Evolutionary conservation across 139 green algal genomes (phyloP).

Genomic region (Chloropicon primus): DNA sequence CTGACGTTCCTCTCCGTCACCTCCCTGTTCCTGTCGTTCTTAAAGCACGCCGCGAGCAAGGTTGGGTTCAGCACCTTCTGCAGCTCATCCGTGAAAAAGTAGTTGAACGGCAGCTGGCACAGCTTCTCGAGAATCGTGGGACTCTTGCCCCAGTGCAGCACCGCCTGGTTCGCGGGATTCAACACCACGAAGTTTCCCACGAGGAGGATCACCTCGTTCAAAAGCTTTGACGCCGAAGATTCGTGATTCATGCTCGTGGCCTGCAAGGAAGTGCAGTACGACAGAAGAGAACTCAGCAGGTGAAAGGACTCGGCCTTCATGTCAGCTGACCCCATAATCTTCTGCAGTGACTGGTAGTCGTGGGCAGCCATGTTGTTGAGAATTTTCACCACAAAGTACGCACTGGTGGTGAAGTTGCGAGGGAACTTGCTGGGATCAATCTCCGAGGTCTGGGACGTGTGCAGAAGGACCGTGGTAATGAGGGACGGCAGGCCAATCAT

Average conservation of each 20-base stretch:
- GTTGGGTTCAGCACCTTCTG: constrained; percentile 27
- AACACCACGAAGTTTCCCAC: constrained; percentile 27
- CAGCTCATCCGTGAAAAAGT: constrained; percentile 18
- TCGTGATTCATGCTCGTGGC: background rate
- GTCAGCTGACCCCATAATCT: constrained; percentile 23
- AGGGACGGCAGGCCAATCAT: constrained; percentile 42
- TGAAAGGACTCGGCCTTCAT: constrained; percentile 39
- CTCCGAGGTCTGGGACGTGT: constrained; percentile 30
- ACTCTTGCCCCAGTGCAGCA: constrained; percentile 37
- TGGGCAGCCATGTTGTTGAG: constrained; percentile 13
- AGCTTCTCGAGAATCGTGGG: constrained; percentile 26
- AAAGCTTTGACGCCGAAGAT: constrained; percentile 14
- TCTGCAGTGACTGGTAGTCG: constrained; percentile 32
- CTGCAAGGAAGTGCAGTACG: constrained; percentile 30
- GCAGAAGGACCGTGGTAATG: constrained; percentile 45
- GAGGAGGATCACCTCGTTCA: constrained; percentile 39
- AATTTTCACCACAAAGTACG: constrained; percentile 2
- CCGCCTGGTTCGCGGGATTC: constrained; percentile 21
- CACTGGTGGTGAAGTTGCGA: constrained; percentile 26
- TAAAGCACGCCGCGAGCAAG: constrained; percentile 25
- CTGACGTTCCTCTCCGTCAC: constrained; percentile 17
- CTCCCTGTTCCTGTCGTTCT: constrained; percentile 20
- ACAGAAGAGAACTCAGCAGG: constrained; percentile 33
- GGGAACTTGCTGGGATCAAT: constrained; percentile 26
- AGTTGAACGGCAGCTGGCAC: constrained; percentile 4